These are phyloP conservation scores for Tulasnella sp. DNA, from an alignment of 768 basidiomycete genomes.

Conservation along the genomic window DNA sequence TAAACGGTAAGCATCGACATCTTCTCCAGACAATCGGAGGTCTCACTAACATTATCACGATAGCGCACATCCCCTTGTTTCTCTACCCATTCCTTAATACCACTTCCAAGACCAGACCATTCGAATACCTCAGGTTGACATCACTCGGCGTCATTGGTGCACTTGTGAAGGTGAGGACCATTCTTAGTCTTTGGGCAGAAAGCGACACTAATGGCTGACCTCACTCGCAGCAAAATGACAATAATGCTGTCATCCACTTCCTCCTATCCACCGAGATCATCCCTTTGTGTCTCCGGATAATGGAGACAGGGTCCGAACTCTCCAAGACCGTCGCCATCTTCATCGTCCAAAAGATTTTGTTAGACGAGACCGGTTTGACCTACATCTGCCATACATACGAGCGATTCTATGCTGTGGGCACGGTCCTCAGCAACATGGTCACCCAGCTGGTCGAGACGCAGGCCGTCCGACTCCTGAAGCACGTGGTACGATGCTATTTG, in stretches of 20 bases:
- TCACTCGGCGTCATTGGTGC: constrained; percentile 99
- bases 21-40: not conserved
- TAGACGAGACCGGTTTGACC: constrained; percentile 94
- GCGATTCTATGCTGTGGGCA: constrained; percentile 97
- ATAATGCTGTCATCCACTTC: constrained; percentile 98
- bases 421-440: constrained; percentile 98
- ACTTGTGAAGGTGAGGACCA: constrained; percentile 71
- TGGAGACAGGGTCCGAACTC: constrained; percentile 98
- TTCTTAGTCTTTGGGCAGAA: not conserved
- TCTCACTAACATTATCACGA: constrained; percentile 1
- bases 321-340: constrained; percentile 99
- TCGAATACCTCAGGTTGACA: constrained; percentile 97
- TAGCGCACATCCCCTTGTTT: constrained; percentile 90
- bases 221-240: constrained; percentile 83
- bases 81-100: constrained; percentile 98
- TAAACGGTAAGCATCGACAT: constrained; percentile 54
- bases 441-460: constrained; percentile 96
- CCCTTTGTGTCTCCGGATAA: constrained; percentile 95
- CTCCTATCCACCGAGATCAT: constrained; percentile 98
- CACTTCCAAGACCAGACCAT: constrained; percentile 97
- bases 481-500: constrained; percentile 95
- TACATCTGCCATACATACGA: constrained; percentile 99
- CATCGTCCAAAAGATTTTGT: constrained; percentile 93
- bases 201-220: not conserved
- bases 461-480: constrained; percentile 90